phyloP scores from a whole-genome alignment of 163 green algal species.

The Botryococcus braunii region DNA sequence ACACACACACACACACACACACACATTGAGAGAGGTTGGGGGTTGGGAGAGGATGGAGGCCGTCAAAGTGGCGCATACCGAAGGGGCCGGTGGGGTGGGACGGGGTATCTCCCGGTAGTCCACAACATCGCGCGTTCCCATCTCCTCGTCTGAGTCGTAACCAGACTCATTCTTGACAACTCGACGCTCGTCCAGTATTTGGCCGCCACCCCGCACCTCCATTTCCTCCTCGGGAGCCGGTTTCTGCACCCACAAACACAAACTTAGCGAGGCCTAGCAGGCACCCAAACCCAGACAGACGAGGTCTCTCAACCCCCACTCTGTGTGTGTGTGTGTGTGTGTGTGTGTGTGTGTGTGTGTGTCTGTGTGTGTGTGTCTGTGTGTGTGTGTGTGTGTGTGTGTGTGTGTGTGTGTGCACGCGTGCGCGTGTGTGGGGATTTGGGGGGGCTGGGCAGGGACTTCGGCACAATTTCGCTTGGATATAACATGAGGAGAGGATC shows the following conservation, averaged over 20 bases:
- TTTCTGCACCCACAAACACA: conserved; percentile 11
- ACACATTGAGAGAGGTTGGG: no score
- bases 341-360: background rate
- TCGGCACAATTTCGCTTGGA: no score
- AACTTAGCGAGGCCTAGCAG: background rate
- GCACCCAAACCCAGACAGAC: background rate
- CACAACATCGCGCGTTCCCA: background rate
- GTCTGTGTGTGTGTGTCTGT: background rate
- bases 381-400: background rate
- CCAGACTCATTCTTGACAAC: conserved; percentile 31
- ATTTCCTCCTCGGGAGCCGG: conserved; percentile 36
- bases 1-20: no score
- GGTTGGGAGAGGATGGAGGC: no score
- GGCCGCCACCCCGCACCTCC: conserved; percentile 39
- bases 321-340: background rate
- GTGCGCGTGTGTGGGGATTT: background rate
- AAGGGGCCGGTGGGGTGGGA: no score
- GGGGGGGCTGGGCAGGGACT: no score
- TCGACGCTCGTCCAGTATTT: conserved; percentile 44
- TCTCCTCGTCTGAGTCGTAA: conserved; percentile 35
- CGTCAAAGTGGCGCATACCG: no score
- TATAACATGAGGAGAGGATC: no score
- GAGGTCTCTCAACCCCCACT: background rate
- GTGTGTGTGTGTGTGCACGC: background rate
- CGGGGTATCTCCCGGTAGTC: no score